These are phyloP conservation scores for Fragaria iinumae DNA, from an alignment of 306 rosid genomes.

Conservation along the genomic window DNA sequence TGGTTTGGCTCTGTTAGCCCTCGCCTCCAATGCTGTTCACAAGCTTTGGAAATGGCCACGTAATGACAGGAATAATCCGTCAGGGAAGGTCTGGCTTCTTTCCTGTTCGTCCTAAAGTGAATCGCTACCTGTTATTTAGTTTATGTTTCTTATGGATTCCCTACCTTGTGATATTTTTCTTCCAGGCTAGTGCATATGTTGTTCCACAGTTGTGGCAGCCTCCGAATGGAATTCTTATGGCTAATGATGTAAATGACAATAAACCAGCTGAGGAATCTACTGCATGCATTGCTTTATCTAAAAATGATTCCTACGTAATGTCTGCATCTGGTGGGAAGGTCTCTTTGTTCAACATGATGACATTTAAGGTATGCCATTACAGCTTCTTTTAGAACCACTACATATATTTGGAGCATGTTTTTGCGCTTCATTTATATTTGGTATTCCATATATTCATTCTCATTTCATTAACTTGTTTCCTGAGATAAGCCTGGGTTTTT, in stretches of 20 bases:
- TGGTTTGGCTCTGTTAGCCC: slow-evolving; percentile 38
- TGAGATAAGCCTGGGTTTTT: neutral
- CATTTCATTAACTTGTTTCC: neutral
- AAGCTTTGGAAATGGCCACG: slow-evolving; percentile 57
- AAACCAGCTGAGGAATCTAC: slow-evolving; percentile 44
- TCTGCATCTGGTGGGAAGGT: slow-evolving; percentile 52
- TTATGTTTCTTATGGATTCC: slow-evolving; percentile 9
- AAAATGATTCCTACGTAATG: slow-evolving; percentile 49
- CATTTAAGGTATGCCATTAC: slow-evolving; percentile 38
- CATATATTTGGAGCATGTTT: neutral
- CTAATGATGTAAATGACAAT: slow-evolving; percentile 38
- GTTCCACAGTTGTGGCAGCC: slow-evolving; percentile 52
- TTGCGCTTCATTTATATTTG: neutral
- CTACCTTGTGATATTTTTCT: slow-evolving; percentile 6
- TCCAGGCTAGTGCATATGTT: slow-evolving; percentile 40
- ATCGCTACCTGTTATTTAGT: neutral
- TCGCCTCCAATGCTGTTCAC: slow-evolving; percentile 43
- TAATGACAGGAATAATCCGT: slow-evolving; percentile 38
- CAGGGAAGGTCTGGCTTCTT: slow-evolving; percentile 34
- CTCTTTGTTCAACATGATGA: slow-evolving; percentile 49
- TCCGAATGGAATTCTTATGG: slow-evolving; percentile 41
- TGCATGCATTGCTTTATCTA: slow-evolving; percentile 47
- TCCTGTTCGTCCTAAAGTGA: neutral
- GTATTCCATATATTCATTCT: neutral
- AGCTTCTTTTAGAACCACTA: neutral